These are phyloP conservation scores for Cicer judaicum DNA, from an alignment of 306 rosid genomes.

Conservation along the genomic window DNA sequence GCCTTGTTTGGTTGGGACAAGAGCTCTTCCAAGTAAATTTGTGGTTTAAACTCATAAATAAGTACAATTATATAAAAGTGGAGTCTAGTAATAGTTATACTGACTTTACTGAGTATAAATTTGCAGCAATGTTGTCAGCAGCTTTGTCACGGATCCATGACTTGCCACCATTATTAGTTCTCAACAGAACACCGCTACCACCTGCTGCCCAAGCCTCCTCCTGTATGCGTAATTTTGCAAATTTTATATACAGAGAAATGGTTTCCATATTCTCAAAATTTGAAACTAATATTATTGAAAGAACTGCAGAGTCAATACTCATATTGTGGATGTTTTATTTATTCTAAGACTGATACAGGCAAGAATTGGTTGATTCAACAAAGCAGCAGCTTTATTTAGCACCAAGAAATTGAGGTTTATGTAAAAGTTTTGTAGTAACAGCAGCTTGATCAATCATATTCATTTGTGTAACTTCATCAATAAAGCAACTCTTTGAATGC, in stretches of 20 bases:
- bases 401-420: background rate
- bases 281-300: constrained; percentile 21
- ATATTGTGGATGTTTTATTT: constrained; percentile 7
- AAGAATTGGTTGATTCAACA: constrained; percentile 29
- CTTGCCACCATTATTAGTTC: constrained; percentile 92
- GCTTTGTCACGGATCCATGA: constrained; percentile 96
- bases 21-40: constrained; percentile 7
- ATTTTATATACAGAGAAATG: constrained; percentile 10
- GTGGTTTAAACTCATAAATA: constrained; percentile 28
- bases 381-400: background rate
- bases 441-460: background rate
- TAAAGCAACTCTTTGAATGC: constrained; percentile 29
- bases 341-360: constrained; percentile 9
- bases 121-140: constrained; percentile 96
- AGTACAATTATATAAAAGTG: constrained; percentile 15
- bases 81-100: constrained; percentile 46
- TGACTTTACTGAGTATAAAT: constrained; percentile 93
- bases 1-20: constrained; percentile 4
- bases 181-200: constrained; percentile 90
- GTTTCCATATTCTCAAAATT: constrained; percentile 20
- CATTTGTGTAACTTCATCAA: background rate
- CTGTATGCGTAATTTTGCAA: constrained; percentile 51
- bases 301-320: constrained; percentile 10
- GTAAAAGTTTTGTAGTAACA: background rate
- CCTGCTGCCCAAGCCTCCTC: constrained; percentile 99